Base-by-base conservation (phyloP, 1,284 basidiomycete genomes). In the Leccinum cinnamomeum region DNA sequence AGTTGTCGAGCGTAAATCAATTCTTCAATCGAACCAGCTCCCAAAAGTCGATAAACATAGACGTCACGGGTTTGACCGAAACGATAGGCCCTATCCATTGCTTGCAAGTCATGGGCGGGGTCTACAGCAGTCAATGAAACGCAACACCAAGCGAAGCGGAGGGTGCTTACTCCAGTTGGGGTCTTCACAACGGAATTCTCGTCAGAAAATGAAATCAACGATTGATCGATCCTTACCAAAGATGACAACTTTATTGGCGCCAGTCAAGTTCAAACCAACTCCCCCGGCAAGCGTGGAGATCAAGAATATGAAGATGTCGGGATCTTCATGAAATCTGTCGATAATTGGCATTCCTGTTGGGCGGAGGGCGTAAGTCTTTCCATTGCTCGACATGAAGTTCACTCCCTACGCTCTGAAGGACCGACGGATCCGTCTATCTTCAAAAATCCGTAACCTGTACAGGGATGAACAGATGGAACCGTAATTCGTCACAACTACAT, bases 1-100 rank as follows among this genome's bases (percentile, higher is more conserved):
- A 95, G 82, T 75, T 95, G 93, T 5, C 92, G 85, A 0, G 90
- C 90, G 68, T 94, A 94, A 35, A 94, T 91, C 46, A 92, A 76
- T 71, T 92, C 92, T 71, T 96, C 94, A 18, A 96, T 84, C 1
- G 93, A 93, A 5, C 93, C 94, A 4, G 91, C 90, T 2, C 90
- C 92, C 14, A 97, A 81, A 11, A 97, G 81, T 48, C 94, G 87
- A 70, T 90, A 92, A 0, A 97, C 94, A 0, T 85, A 82, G 7
- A 97, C 95, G 66, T 95, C 90, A 35, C 92, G 88, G 1, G 84
- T 89, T 75, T 97, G 94, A 3, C 94, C 95, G 64, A 94, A 92
- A 2, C 94, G 85, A 71, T 93, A 96, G 1, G 92, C 92, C 62
- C 92, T 85, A 67, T 96, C 94, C 88, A 92, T 92, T 2, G 91